Conservation (phyloP, 2,329 filamentous ascomycete species). For the Kalmusia sp. region DNA sequence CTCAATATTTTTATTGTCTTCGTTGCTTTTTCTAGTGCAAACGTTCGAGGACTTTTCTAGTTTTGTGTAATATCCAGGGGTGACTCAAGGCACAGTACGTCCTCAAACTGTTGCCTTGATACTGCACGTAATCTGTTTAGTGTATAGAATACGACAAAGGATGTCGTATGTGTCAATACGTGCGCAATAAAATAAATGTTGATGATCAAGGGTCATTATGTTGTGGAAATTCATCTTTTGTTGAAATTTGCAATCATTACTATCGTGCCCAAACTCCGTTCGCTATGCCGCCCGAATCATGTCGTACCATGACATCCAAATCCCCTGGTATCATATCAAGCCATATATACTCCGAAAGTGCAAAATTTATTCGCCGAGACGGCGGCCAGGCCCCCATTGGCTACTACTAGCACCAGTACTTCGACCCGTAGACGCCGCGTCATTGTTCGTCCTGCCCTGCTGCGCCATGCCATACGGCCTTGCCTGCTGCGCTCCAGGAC, state of each 20-base stretch:
- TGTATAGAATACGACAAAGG: too few species aligned
- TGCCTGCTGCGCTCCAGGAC: conserved; percentile 48
- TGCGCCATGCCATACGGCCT: conserved; percentile 70
- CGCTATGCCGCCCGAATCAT: neutral
- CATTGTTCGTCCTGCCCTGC: conserved; percentile 36
- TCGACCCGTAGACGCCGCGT: conserved; percentile 27
- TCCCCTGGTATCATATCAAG: neutral
- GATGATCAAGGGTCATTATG: too few species aligned
- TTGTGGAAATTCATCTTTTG: too few species aligned
- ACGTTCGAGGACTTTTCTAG: too few species aligned
- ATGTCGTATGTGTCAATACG: too few species aligned
- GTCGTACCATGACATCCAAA: neutral
- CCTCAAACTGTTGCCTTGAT: too few species aligned
- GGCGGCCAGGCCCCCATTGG: conserved; percentile 39
- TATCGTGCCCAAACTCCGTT: neutral
- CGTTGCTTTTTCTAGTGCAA: too few species aligned
- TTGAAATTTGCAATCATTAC: neutral
- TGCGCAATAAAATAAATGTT: too few species aligned
- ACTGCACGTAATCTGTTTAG: too few species aligned
- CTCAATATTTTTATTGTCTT: too few species aligned
- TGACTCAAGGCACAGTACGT: too few species aligned
- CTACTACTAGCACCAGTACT: conserved; percentile 37
- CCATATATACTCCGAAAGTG: neutral
- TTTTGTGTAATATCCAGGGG: too few species aligned
- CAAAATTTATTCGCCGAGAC: conserved; percentile 33